phyloP scores from a whole-genome alignment of 805 yeast genomes.

The Zygosaccharomyces bailii region DNA sequence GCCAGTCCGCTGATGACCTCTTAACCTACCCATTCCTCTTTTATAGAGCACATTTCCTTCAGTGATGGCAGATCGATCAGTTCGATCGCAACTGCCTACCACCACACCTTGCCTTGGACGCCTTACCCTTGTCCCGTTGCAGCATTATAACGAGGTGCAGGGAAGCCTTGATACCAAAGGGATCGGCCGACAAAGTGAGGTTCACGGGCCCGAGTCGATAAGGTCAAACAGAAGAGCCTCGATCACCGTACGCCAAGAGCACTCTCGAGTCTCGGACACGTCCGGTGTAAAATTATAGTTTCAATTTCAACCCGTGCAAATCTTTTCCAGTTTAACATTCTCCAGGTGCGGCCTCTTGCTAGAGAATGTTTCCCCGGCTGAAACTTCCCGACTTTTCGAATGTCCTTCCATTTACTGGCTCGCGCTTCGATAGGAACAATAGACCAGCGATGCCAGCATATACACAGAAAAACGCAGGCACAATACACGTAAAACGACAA shows the following conservation, averaged over 20 bases:
- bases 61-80: slow-evolving; percentile 1
- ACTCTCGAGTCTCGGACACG: background rate
- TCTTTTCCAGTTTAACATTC: background rate
- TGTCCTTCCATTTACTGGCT: background rate
- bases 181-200: slow-evolving; percentile 3
- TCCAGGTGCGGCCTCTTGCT: background rate
- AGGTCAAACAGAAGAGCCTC: slow-evolving; percentile 2
- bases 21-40: background rate
- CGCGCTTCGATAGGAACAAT: slow-evolving; percentile 2
- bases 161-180: slow-evolving; percentile 4
- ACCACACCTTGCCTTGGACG: slow-evolving; percentile 4
- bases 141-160: slow-evolving; percentile 4
- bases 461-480: background rate
- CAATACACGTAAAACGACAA: background rate
- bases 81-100: slow-evolving; percentile 8
- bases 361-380: background rate
- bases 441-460: slow-evolving; percentile 8
- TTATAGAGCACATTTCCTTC: background rate
- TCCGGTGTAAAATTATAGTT: background rate
- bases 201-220: slow-evolving; percentile 8
- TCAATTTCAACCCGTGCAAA: background rate
- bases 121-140: slow-evolving; percentile 3
- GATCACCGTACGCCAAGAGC: background rate
- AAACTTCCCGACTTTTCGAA: background rate
- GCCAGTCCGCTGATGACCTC: background rate